Percentiles rank a stretch among this genome's conserved stretches.
Evolutionary conservation across 192 early-diverging fungal species (phyloP).

Genomic region (Chytriomyces sp.): DNA sequence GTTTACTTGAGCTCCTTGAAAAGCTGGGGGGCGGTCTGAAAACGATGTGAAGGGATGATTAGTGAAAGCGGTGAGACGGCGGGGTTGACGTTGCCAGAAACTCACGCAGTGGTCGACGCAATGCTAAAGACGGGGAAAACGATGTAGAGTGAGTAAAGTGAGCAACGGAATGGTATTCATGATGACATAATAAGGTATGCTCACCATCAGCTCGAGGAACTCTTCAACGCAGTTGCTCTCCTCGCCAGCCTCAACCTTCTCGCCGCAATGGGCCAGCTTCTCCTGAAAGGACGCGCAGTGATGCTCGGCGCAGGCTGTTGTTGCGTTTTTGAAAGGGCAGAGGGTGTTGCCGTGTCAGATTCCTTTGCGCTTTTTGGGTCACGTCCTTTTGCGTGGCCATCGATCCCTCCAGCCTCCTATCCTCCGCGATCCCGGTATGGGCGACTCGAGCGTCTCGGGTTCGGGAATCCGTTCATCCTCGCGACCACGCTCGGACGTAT

Average conservation of each 20-base stretch:
- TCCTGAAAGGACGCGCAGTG: slow-evolving; percentile 50
- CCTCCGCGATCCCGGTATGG: not conserved
- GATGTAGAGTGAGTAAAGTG: not conserved
- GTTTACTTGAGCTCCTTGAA: slow-evolving; percentile 27
- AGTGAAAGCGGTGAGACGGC: not conserved
- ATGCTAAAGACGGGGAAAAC: slow-evolving; percentile 11
- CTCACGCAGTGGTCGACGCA: slow-evolving; percentile 35
- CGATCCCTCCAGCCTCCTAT: too few relatives aligned
- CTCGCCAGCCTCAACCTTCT: slow-evolving; percentile 36
- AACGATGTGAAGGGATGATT: not conserved
- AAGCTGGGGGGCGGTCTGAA: slow-evolving; percentile 19
- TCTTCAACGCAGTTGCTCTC: slow-evolving; percentile 52
- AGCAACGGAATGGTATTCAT: not conserved
- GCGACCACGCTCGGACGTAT: too few relatives aligned
- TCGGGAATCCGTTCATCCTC: not conserved
- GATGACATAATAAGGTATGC: slow-evolving; percentile 3
- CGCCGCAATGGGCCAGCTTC: slow-evolving; percentile 42
- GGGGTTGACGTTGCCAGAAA: not conserved
- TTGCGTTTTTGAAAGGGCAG: too few relatives aligned
- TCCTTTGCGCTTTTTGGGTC: too few relatives aligned
- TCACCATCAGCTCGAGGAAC: slow-evolving; percentile 52
- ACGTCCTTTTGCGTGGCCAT: too few relatives aligned
- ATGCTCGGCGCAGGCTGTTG: slow-evolving; percentile 47
- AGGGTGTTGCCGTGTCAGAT: too few relatives aligned
- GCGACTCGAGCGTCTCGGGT: not conserved